A percentile compares a stretch with the other conserved stretches of the same genome.
phyloP scores from a whole-genome alignment of 2,329 filamentous ascomycete species.

The Pyrenophora seminiperda region DNA sequence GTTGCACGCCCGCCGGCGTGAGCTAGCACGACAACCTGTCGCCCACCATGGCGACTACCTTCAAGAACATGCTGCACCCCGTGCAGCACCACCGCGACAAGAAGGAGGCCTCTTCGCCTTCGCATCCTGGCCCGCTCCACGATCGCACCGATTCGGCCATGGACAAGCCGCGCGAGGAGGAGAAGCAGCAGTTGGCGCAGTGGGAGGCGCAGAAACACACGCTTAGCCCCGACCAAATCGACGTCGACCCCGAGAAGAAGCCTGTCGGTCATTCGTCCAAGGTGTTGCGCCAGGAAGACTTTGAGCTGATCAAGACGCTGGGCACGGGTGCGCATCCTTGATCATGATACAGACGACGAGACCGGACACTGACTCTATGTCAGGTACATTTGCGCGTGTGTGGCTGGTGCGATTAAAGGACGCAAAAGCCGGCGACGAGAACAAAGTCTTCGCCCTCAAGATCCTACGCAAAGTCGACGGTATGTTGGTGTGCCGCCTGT shows the following conservation, averaged over 20 bases:
- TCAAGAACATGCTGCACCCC: slow-evolving; percentile 47
- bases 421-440: slow-evolving; percentile 57
- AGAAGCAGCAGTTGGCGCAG: slow-evolving; percentile 53
- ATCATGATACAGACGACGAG: not conserved
- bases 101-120: slow-evolving; percentile 23
- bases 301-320: slow-evolving; percentile 74
- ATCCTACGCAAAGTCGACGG: slow-evolving; percentile 68
- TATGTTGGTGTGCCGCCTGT: slow-evolving; percentile 29
- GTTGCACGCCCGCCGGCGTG: slow-evolving; percentile 2
- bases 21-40: slow-evolving; percentile 20
- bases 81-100: slow-evolving; percentile 39
- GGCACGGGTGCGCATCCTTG: slow-evolving; percentile 65
- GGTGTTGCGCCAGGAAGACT: slow-evolving; percentile 62
- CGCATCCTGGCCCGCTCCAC: slow-evolving; percentile 33
- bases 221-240: slow-evolving; percentile 51
- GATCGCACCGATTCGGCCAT: slow-evolving; percentile 44
- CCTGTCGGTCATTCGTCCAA: slow-evolving; percentile 55
- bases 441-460: slow-evolving; percentile 80
- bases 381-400: slow-evolving; percentile 81
- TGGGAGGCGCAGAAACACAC: slow-evolving; percentile 55
- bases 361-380: slow-evolving; percentile 26
- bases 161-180: slow-evolving; percentile 52
- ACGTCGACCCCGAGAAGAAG: slow-evolving; percentile 52
- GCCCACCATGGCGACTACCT: slow-evolving; percentile 44
- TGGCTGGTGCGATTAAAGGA: slow-evolving; percentile 73